Percentiles rank a stretch among this genome's conserved stretches.
Evolutionary conservation across 2,329 filamentous ascomycete genomes (phyloP).

Genomic region (Cladophialophora carrionii): DNA sequence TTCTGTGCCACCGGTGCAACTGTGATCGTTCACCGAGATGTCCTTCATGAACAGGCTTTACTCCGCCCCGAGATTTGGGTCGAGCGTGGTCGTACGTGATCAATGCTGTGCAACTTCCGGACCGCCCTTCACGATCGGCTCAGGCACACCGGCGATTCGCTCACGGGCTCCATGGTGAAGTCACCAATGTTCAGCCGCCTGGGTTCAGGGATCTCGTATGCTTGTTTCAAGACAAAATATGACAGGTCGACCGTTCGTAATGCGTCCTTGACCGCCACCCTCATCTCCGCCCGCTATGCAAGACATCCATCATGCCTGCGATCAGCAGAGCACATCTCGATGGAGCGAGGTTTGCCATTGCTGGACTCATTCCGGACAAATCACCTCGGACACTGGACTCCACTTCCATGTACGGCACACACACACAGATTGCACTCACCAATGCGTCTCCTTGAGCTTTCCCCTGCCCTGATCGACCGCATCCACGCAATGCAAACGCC

Average conservation of each 20-base stretch:
- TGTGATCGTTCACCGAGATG: neutral
- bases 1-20: slow-evolving; percentile 7
- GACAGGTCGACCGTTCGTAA: slow-evolving; percentile 27
- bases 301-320: slow-evolving; percentile 5
- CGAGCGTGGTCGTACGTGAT: slow-evolving; percentile 21
- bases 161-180: neutral
- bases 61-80: slow-evolving; percentile 32
- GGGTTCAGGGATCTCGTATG: slow-evolving; percentile 1
- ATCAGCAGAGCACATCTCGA: slow-evolving; percentile 5
- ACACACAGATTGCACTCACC: slow-evolving; percentile 1
- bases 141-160: neutral
- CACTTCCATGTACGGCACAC: slow-evolving; percentile 8
- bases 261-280: slow-evolving; percentile 27
- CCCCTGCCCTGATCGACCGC: neutral
- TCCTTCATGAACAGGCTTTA: slow-evolving; percentile 1
- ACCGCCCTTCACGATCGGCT: slow-evolving; percentile 8
- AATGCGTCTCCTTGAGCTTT: neutral
- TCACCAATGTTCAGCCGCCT: slow-evolving; percentile 9
- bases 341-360: slow-evolving; percentile 14
- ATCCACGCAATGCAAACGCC: neutral
- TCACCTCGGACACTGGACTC: slow-evolving; percentile 5
- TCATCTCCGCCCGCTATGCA: slow-evolving; percentile 6
- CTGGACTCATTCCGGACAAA: slow-evolving; percentile 11
- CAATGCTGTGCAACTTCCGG: slow-evolving; percentile 13
- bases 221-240: slow-evolving; percentile 16